Base-by-base conservation (phyloP, 176 grass and related monocot species). In the Musa troglodytarum region DNA sequence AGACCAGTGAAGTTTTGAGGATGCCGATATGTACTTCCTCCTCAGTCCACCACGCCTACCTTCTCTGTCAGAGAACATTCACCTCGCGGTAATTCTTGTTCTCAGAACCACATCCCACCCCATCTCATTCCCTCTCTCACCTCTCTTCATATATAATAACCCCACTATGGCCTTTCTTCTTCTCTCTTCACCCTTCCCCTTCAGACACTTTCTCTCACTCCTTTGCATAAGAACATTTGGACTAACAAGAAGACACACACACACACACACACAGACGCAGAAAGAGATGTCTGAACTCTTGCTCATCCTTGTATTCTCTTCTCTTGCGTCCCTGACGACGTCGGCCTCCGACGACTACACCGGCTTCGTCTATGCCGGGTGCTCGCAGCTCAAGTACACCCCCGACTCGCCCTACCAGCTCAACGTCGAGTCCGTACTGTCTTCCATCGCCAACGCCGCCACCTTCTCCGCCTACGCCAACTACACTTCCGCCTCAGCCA, bases 301-400 rank as follows among this genome's bases (percentile, higher is more conserved):
- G 25, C 0, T 92, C 29, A 24, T 81, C 71, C 49, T 74, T 11
- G 26, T 79, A 19, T n/a, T 89, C 69, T 69, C 69, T 8, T 49
- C 87, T 9, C 69, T 87, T 64, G 26, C 74, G 10, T 63, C 63
- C 19, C 55, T 7, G 20, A 8, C 51, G 65, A 16, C n/a, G 57
- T 19, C 29, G 13, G 34, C 73, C 24, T 43, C 65, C 24, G 89
- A 85, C 22, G 87, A 90, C 81, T 82, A 82, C 79, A 84, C 81
- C 16, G 83, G 79, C 66, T 92, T 96, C 74, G 81, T 96, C 78
- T 96, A 96, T 65, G 85, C 87, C 50, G 93, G 87, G 22, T 96
- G 93, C 83, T 92, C 89, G 63, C 81, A 90, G 81, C 83, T 75
- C 15, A 85, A 79, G 73, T 96, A 96, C 61, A 72, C 50, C 51